A percentile compares a stretch with the other conserved stretches of the same genome.
Evolutionary conservation across 352 stramenopile genomes (phyloP).

Genomic region (Blastocystis sp.): DNA sequence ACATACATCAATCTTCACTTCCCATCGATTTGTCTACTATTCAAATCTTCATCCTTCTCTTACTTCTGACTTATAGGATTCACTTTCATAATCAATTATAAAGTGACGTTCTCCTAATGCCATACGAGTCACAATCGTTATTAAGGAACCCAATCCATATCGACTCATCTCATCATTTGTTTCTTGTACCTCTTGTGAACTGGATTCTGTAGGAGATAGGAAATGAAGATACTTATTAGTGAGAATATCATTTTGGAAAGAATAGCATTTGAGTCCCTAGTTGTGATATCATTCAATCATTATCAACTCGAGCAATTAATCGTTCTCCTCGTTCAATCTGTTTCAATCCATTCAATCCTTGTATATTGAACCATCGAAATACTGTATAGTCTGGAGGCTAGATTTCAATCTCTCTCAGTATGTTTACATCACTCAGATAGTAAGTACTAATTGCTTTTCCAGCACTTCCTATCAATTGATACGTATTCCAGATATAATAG

Average conservation of each 20-base stretch:
- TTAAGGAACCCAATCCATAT: not conserved
- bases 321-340: not conserved
- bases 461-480: not conserved
- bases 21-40: not conserved
- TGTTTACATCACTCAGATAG: conserved; percentile 17
- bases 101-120: not conserved
- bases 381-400: conserved; percentile 25
- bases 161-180: not conserved
- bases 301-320: not conserved
- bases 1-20: not conserved
- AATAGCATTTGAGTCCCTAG: not conserved
- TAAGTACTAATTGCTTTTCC: conserved; percentile 29
- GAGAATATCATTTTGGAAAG: conserved; percentile 15
- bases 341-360: not conserved
- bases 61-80: not conserved
- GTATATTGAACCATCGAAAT: conserved; percentile 2
- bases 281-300: not conserved
- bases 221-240: not conserved
- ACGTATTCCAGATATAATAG: conserved; percentile 16
- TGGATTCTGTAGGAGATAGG: not conserved
- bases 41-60: not conserved
- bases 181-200: not conserved
- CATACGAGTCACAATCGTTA: not conserved
- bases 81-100: not conserved
- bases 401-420: not conserved